These are phyloP conservation scores for Exophiala mesophila DNA, from an alignment of 2,329 filamentous ascomycete genomes.

Conservation along the genomic window DNA sequence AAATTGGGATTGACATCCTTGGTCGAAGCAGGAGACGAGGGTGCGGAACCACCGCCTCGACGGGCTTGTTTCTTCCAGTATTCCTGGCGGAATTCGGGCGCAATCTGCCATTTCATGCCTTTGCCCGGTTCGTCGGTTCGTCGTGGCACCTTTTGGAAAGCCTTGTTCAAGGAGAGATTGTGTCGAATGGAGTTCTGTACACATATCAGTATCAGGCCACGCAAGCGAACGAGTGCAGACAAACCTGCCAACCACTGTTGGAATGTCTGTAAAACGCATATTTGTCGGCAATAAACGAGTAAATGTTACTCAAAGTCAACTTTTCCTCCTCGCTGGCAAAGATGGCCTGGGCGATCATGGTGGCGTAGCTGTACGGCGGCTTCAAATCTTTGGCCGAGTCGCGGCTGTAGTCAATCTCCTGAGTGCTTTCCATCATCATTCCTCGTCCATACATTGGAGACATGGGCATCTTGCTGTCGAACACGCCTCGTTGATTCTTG, in stretches of 20 bases:
- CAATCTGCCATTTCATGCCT: constrained; percentile 98
- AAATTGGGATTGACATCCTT: constrained; percentile 38
- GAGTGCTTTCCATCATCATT: constrained; percentile 51
- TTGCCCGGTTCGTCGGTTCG: constrained; percentile 94
- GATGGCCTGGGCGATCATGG: constrained; percentile 95
- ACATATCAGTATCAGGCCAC: constrained; percentile 12
- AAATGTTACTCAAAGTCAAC: constrained; percentile 86
- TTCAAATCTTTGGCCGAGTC: constrained; percentile 88
- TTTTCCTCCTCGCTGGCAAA: constrained; percentile 81
- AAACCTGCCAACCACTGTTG: constrained; percentile 85
- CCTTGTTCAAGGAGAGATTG: constrained; percentile 90
- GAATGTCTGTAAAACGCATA: constrained; percentile 91
- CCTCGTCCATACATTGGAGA: constrained; percentile 47
- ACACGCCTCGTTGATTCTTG: constrained; percentile 24
- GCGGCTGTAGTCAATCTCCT: constrained; percentile 57
- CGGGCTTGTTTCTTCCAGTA: constrained; percentile 66
- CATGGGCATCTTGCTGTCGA: constrained; percentile 38
- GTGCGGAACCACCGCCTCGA: constrained; percentile 37
- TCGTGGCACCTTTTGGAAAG: constrained; percentile 87
- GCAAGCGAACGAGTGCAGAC: constrained; percentile 28
- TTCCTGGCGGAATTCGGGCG: constrained; percentile 75
- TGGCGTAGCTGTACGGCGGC: constrained; percentile 91
- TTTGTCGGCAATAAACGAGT: constrained; percentile 82
- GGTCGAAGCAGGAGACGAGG: constrained; percentile 41
- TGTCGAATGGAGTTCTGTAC: constrained; percentile 87